Conservation (phyloP, 495 filamentous ascomycete genomes). For the Tuber brumale region DNA sequence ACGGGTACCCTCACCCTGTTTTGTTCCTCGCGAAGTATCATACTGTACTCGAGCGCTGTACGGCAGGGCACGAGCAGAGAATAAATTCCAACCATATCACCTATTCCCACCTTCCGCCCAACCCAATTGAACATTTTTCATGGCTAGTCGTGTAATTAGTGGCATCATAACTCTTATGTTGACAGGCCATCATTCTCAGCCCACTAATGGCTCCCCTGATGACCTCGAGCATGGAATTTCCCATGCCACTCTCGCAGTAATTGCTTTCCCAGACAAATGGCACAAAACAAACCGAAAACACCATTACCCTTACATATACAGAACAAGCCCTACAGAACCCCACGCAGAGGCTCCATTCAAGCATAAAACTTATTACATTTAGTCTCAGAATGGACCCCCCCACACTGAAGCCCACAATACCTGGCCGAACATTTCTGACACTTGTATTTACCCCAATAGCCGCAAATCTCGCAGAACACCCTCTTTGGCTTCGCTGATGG, state of each 20-base stretch:
- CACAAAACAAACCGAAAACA: not conserved
- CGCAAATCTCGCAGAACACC: constrained; percentile 41
- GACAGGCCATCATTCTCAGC: not conserved
- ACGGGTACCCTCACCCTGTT: not conserved
- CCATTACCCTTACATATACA: constrained; percentile 1
- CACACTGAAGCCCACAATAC: constrained; percentile 41
- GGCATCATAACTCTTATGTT: not conserved
- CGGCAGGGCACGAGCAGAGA: not conserved
- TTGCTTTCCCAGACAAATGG: not conserved
- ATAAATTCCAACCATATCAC: not conserved
- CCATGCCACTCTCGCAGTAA: not conserved
- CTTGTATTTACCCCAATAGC: constrained; percentile 40
- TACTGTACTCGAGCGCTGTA: too few relatives aligned
- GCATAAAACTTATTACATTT: constrained; percentile 41
- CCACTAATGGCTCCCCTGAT: not conserved
- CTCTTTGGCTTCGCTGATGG: constrained; percentile 21
- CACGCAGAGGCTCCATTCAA: constrained; percentile 10
- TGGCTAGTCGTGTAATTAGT: not conserved
- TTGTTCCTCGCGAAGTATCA: not conserved
- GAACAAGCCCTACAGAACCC: not conserved
- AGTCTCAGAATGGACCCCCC: constrained; percentile 36
- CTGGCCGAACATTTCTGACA: constrained; percentile 40
- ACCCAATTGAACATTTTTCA: not conserved
- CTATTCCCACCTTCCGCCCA: not conserved
- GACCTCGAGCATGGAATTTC: not conserved